Evolutionary conservation across 1,284 basidiomycete genomes (phyloP).

Genomic region (Ustilago bromivora): DNA sequence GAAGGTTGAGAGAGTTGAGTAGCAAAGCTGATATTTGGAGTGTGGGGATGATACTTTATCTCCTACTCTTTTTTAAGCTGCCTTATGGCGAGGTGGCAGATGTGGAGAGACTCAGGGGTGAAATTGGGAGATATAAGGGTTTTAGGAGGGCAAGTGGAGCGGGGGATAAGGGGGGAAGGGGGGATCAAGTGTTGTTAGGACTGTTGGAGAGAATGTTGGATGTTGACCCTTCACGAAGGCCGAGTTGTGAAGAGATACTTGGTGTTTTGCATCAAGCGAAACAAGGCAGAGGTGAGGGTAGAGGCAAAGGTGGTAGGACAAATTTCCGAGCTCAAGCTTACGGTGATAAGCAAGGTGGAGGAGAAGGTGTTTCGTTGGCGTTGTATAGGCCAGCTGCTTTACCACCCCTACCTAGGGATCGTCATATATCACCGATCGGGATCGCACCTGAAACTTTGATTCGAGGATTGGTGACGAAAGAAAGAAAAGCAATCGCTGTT

Average conservation of each 20-base stretch:
- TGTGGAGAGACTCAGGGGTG: slow-evolving; percentile 77
- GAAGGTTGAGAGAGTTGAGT: slow-evolving; percentile 79
- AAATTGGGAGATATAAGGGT: slow-evolving; percentile 82
- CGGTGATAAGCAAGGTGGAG: not conserved
- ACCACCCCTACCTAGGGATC: slow-evolving; percentile 4
- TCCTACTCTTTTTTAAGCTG: slow-evolving; percentile 85
- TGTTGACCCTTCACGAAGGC: slow-evolving; percentile 75
- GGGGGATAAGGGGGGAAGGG: slow-evolving; percentile 75
- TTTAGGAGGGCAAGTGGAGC: slow-evolving; percentile 63
- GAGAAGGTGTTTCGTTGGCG: slow-evolving; percentile 17
- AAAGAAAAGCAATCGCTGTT: not conserved
- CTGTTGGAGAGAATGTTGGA: slow-evolving; percentile 80
- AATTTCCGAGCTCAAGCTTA: too few relatives aligned
- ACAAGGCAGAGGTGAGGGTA: not conserved
- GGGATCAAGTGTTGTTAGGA: slow-evolving; percentile 76
- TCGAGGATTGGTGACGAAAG: not conserved
- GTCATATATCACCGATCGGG: not conserved
- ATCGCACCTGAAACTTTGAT: not conserved
- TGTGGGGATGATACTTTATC: slow-evolving; percentile 88
- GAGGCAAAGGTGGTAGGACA: not conserved
- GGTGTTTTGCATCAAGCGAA: slow-evolving; percentile 9
- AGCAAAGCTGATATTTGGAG: slow-evolving; percentile 78
- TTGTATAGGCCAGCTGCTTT: slow-evolving; percentile 26
- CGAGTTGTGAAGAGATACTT: slow-evolving; percentile 79
- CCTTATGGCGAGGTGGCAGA: slow-evolving; percentile 72